Base-by-base conservation (phyloP, 2,329 filamentous ascomycete species). In the Aureobasidium leucospermi region DNA sequence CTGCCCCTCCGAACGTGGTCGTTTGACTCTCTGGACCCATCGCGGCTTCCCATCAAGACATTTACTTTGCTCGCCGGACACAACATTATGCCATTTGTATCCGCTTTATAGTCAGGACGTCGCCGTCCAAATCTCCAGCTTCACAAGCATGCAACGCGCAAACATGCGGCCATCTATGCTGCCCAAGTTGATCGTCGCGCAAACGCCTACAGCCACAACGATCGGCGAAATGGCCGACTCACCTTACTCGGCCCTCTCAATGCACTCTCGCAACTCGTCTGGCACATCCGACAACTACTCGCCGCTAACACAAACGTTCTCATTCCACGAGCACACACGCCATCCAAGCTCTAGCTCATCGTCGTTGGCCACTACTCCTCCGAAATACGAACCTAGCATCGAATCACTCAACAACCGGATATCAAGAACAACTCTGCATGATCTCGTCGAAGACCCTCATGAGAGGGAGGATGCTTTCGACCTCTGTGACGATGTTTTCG, bases 381-480 rank as follows among this genome's bases (percentile, higher is more conserved):
- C 80, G 19, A 69, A 72, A 4, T 75, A 75, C 65, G 84, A 85
- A 7, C 65, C 65, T 74, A 45, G 39, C 32, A 74, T 68, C 73
- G 63, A 86, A 79, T 59, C 86, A 79, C 61, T 86, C 80, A 61
- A 80, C 75, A 68, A 67, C 41, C 53, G 78, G 77, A 76, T 82
- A 0, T 78, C 80, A 67, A 89, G 89, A 74, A 81, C 83, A 62
- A 81, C 80, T 56, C 78, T 96, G 63, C 88, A 90, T 15, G 89
- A 94, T 67, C 88, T 96, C 19, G 83, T 91, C 68, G 92, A 96
- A 72, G 91, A 96, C 68, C 85, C 88, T 2, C 75, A 85, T 43
- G 88, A 92, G 70, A 82, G 81, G 58, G 88, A 88, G 23, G 82
- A 85, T 31, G 79, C 81, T 6, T 58, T 60, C 23, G 74, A 80